Evolutionary conservation across 768 basidiomycete species (phyloP).

Genomic region (Suillus lakei): DNA sequence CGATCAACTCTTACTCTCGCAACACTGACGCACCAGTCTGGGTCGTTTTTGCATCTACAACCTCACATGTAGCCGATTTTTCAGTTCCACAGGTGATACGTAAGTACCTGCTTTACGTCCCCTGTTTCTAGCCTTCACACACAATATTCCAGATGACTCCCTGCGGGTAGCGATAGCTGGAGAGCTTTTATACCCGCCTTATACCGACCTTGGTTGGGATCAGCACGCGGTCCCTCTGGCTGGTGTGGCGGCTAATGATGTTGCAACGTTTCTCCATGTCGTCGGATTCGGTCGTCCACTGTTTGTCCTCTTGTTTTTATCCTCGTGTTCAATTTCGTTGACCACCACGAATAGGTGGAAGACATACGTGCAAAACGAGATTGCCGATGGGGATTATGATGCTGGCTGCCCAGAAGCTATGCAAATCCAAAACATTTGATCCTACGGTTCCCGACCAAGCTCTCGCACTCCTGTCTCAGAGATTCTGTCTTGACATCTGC

Average conservation of each 20-base stretch:
- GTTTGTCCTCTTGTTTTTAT: neutral
- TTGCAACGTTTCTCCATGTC: neutral
- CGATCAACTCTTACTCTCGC: neutral
- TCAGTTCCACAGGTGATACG: neutral
- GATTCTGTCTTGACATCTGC: constrained; percentile 11
- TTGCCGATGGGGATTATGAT: neutral
- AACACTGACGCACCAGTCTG: neutral
- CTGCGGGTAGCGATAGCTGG: neutral
- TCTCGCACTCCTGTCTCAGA: constrained; percentile 14
- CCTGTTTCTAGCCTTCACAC: neutral
- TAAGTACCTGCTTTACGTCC: neutral
- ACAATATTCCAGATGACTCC: constrained; percentile 1
- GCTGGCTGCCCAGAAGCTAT: neutral
- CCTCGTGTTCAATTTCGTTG: neutral
- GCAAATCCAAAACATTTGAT: neutral
- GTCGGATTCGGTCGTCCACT: constrained; percentile 2
- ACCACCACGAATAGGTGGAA: neutral
- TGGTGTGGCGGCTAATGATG: constrained; percentile 2
- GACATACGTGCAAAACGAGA: neutral
- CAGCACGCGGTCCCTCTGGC: neutral
- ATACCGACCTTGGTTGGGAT: constrained; percentile 11
- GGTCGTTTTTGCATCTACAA: constrained; percentile 11
- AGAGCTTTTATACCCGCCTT: constrained; percentile 3
- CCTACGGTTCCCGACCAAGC: neutral
- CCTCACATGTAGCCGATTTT: constrained; percentile 2